Percentiles rank a stretch among this genome's conserved stretches.
Conservation (phyloP, 106 monocot genomes). For the Vanilla planifolia region DNA sequence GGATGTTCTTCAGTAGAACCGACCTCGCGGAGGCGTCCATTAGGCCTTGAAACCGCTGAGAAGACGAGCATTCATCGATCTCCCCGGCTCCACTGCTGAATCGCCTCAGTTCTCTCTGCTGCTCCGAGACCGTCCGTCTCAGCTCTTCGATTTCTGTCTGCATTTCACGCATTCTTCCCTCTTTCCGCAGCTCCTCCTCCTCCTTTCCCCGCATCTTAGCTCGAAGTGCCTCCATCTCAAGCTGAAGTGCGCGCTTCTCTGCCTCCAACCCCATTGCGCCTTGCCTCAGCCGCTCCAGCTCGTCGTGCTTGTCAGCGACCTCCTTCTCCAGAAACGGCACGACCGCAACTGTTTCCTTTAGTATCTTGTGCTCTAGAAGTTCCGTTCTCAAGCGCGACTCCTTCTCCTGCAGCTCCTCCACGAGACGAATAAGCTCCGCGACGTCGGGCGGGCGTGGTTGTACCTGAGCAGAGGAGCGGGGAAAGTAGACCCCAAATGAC, state of each 20-base stretch:
- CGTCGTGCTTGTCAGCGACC: constrained; percentile 33
- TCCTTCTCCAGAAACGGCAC: constrained; percentile 86
- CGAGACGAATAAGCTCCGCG: constrained; percentile 64
- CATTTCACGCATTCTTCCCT: constrained; percentile 40
- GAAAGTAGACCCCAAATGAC: constrained; percentile 79
- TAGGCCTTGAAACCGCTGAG: constrained; percentile 32
- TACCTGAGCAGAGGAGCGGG: constrained; percentile 61
- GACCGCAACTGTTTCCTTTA: constrained; percentile 79
- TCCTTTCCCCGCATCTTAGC: constrained; percentile 43
- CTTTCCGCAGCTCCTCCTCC: constrained; percentile 32
- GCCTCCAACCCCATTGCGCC: constrained; percentile 30
- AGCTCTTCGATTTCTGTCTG: constrained; percentile 43
- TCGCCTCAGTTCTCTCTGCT: constrained; percentile 11
- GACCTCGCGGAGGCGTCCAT: constrained; percentile 36
- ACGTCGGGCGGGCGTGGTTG: constrained; percentile 59
- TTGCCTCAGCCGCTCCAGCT: constrained; percentile 36
- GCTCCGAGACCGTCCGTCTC: constrained; percentile 19
- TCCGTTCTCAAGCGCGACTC: constrained; percentile 74
- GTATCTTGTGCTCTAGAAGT: constrained; percentile 89
- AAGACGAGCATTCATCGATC: constrained; percentile 41
- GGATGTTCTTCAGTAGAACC: constrained; percentile 14
- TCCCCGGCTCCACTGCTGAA: neutral
- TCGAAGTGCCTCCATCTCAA: constrained; percentile 36
- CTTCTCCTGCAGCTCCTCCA: constrained; percentile 76
- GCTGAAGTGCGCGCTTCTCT: constrained; percentile 39